Evolutionary conservation across 1,284 basidiomycete species (phyloP).

Genomic region (Ceratobasidium papillatum): DNA sequence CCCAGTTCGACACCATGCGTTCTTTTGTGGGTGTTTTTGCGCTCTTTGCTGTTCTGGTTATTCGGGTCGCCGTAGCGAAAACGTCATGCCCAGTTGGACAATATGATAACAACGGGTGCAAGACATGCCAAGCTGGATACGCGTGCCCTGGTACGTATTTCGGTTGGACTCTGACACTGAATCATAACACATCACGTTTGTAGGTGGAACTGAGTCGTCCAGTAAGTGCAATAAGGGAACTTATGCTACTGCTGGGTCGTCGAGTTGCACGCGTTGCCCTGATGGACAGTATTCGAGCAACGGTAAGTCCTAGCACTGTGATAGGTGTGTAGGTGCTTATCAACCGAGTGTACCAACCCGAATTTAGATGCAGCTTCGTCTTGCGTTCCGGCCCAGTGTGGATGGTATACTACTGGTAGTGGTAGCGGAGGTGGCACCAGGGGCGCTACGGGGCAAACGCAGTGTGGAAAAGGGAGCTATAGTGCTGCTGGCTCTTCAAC

Average conservation of each 20-base stretch:
- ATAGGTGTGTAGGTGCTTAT: neutral
- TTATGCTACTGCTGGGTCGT: constrained; percentile 6
- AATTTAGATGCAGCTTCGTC: neutral
- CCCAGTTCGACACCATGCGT: constrained; percentile 10
- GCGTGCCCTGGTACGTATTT: constrained; percentile 8
- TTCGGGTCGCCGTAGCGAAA: constrained; percentile 4
- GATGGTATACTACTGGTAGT: neutral
- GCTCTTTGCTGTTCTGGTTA: neutral
- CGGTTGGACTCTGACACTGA: neutral
- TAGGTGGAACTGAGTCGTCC: neutral
- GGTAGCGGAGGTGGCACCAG: neutral
- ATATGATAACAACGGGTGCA: constrained; percentile 3
- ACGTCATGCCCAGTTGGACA: constrained; percentile 17
- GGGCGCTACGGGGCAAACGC: neutral
- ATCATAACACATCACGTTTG: neutral
- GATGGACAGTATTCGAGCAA: constrained; percentile 7
- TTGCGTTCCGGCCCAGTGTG: constrained; percentile 18
- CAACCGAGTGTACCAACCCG: neutral
- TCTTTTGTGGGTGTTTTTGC: neutral
- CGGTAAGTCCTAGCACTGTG: neutral
- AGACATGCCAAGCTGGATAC: constrained; percentile 12
- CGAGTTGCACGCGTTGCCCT: constrained; percentile 12
- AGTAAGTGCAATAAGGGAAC: constrained; percentile 7
- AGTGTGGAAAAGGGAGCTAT: constrained; percentile 18
- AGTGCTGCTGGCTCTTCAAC: constrained; percentile 10